Evolutionary conservation across 1,284 basidiomycete species (phyloP).

Genomic region (Cutaneotrichosporon cutaneum): DNA sequence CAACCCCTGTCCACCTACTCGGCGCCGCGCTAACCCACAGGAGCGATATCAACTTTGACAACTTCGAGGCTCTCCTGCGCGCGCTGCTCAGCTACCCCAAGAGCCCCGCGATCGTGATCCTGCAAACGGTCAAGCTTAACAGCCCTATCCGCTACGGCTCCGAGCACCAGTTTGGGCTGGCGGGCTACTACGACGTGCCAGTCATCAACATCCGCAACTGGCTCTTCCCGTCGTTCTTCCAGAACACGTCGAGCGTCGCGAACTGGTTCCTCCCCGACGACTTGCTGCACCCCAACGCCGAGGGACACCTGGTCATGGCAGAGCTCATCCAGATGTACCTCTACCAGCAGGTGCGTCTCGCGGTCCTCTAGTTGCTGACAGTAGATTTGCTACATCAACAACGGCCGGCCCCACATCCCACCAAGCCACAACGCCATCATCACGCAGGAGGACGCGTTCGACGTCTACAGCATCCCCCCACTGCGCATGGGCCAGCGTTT

Average conservation of each 20-base stretch:
- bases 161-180: slow-evolving; percentile 1
- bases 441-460: slow-evolving; percentile 1
- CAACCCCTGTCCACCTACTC: neutral
- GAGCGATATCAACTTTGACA: slow-evolving; percentile 2
- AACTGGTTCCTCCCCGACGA: slow-evolving; percentile 6
- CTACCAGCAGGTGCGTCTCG: slow-evolving; percentile 2
- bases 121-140: slow-evolving; percentile 6
- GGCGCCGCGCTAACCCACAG: neutral
- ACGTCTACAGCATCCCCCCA: slow-evolving; percentile 4
- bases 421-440: neutral
- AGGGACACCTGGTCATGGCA: slow-evolving; percentile 5
- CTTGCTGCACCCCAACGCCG: slow-evolving; percentile 1
- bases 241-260: neutral
- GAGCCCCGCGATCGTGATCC: slow-evolving; percentile 1
- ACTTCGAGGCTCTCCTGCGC: slow-evolving; percentile 12
- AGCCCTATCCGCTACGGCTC: neutral
- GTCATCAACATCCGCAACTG: slow-evolving; percentile 12
- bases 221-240: slow-evolving; percentile 3
- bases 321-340: slow-evolving; percentile 13
- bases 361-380: neutral
- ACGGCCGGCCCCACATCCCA: neutral
- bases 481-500: neutral
- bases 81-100: slow-evolving; percentile 7
- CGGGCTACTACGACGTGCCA: slow-evolving; percentile 11
- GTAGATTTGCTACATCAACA: slow-evolving; percentile 3